phyloP scores from a whole-genome alignment of 2,329 filamentous ascomycete genomes.

The Aspergillus sp. region DNA sequence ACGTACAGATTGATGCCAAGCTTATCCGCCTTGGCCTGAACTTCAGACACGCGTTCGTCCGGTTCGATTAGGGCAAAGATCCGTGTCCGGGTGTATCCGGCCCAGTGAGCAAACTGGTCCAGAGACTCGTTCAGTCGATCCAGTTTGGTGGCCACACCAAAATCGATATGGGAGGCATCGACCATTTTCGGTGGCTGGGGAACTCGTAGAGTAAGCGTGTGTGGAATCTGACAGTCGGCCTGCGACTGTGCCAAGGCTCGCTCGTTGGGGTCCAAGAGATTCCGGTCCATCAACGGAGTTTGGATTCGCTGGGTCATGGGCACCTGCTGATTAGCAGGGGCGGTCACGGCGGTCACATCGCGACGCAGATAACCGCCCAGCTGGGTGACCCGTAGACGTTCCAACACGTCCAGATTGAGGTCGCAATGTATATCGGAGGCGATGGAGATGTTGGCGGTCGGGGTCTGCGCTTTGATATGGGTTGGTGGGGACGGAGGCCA shows the following conservation, averaged over 20 bases:
- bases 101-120: slow-evolving; percentile 49
- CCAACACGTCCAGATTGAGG: slow-evolving; percentile 18
- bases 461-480: slow-evolving; percentile 6
- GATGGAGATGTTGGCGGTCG: slow-evolving; percentile 24
- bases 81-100: slow-evolving; percentile 43
- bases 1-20: slow-evolving; percentile 38
- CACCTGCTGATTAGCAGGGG: slow-evolving; percentile 12
- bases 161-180: slow-evolving; percentile 46
- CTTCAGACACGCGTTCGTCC: slow-evolving; percentile 20
- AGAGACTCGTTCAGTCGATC: slow-evolving; percentile 45
- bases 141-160: slow-evolving; percentile 50
- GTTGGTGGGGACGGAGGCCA: slow-evolving; percentile 17
- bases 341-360: slow-evolving; percentile 19
- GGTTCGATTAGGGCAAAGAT: slow-evolving; percentile 48
- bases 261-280: slow-evolving; percentile 1
- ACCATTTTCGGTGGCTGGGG: slow-evolving; percentile 35
- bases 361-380: slow-evolving; percentile 24
- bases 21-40: slow-evolving; percentile 27
- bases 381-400: slow-evolving; percentile 18
- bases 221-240: slow-evolving; percentile 33
- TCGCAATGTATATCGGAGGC: slow-evolving; percentile 21
- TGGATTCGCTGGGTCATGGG: slow-evolving; percentile 21
- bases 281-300: slow-evolving; percentile 17
- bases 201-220: slow-evolving; percentile 43
- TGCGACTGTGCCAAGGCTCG: slow-evolving; percentile 9